Conservation (phyloP, 2,329 filamentous ascomycete species). For the Arthrinium puccinioides region DNA sequence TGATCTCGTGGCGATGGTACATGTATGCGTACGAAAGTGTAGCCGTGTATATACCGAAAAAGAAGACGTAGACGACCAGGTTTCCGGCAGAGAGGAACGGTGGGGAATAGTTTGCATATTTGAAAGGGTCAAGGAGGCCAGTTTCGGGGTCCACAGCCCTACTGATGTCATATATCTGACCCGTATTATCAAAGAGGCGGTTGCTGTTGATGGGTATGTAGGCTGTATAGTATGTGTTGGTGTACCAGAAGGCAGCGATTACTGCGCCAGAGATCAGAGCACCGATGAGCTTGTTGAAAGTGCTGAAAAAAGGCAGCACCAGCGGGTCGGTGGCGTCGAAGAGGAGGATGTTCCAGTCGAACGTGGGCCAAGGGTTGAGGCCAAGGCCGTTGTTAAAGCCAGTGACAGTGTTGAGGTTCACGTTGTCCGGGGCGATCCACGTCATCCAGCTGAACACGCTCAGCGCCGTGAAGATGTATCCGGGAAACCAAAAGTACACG, state of each 20-base stretch:
- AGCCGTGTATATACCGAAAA: constrained; percentile 47
- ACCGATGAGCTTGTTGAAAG: constrained; percentile 13
- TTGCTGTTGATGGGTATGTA: constrained; percentile 38
- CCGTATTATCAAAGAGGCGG: constrained; percentile 42
- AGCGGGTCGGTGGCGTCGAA: constrained; percentile 15
- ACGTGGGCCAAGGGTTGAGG: constrained; percentile 7
- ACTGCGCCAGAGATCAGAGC: constrained; percentile 9
- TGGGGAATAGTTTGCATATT: constrained; percentile 43
- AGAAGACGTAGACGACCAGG: constrained; percentile 45
- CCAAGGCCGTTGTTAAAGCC: constrained; percentile 11
- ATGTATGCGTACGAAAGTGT: constrained; percentile 42
- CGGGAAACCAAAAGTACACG: constrained; percentile 43
- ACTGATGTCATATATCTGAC: constrained; percentile 36
- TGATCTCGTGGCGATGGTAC: constrained; percentile 45
- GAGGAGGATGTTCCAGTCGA: constrained; percentile 16
- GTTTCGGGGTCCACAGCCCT: constrained; percentile 16
- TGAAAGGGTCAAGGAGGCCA: constrained; percentile 35
- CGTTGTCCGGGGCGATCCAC: constrained; percentile 38
- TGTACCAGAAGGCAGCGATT: constrained; percentile 10
- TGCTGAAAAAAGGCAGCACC: constrained; percentile 14
- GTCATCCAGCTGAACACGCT: constrained; percentile 44
- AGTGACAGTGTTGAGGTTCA: constrained; percentile 16
- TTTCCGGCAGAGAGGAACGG: constrained; percentile 43
- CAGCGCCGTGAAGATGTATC: constrained; percentile 38
- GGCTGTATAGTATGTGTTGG: constrained; percentile 7